Evolutionary conservation across 2,329 filamentous ascomycete genomes (phyloP), one percentile per base, ranked within the genome.

Genomic region (Epicoccum nigrum): DNA sequence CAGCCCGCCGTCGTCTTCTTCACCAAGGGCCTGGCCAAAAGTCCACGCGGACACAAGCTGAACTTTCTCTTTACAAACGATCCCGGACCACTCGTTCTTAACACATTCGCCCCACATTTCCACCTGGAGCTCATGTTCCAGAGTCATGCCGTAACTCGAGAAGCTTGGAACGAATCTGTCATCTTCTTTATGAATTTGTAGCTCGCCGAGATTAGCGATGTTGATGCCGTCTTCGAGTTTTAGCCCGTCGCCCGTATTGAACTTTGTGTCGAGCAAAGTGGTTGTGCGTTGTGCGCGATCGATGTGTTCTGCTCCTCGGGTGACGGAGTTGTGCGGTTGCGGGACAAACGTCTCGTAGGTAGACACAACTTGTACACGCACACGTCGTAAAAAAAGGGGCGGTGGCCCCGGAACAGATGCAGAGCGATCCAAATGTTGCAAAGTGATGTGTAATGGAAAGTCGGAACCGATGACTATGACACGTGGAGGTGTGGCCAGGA

Each of bases 21-120:
- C 43, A 3, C 38, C 43, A 1, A 41, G 37, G 5, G 43, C 17
- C 2, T 33, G 32, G n/a, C 44, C 38, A 11, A 54, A 34, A 1
- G 40, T 49, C 54, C 52, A 63, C 2, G 40, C 45, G 1, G 61
- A 59, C 4, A 63, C 55, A 28, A 65, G 19, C n/a, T 65, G 61
- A 1, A 65, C 57, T 1, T 50, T 45, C 4, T 57, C 53, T 9
- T 45, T 59, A 20, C 58, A 63, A 2, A 54, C 52, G 2, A 60
- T 56, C 0, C 55, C 54, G 1, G 46, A 44, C 40, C 62, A 65
- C 15, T 65, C 62, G 23, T 62, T 62, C n/a, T 54, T 60, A 1
- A 56, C 67, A 28, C 67, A 70, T 44, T 62, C 61, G 11, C 63
- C 62, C 55, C 64, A 63, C 2, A 69, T 43, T 7, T 63, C 54